A percentile compares a stretch with the other conserved stretches of the same genome.
phyloP scores from a whole-genome alignment of 2,329 filamentous ascomycete species.

The Colletotrichum sp. region DNA sequence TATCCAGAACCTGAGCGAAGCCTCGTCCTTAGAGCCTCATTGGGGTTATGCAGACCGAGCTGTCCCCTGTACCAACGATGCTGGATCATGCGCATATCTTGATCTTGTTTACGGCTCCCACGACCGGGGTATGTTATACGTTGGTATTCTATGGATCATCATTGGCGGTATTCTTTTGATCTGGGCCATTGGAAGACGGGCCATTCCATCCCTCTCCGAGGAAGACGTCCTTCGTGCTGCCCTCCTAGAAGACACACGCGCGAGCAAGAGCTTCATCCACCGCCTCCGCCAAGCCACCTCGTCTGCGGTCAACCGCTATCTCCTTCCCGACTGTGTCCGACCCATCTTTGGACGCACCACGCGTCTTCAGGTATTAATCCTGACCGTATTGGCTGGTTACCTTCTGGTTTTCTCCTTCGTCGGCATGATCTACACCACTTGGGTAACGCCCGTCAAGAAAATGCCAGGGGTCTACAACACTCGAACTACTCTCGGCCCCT shows the following conservation, averaged over 20 bases:
- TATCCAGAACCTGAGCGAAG: conserved; percentile 47
- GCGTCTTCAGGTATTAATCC: conserved; percentile 68
- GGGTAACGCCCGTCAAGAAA: conserved; percentile 71
- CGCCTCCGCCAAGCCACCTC: conserved; percentile 40
- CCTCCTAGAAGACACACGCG: neutral
- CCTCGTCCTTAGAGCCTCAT: conserved; percentile 40
- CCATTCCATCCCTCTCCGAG: conserved; percentile 22
- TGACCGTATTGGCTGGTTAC: conserved; percentile 64
- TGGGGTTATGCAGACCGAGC: conserved; percentile 53
- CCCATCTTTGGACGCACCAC: conserved; percentile 72
- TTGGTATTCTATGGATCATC: conserved; percentile 54
- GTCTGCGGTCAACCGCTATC: conserved; percentile 38
- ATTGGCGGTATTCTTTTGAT: conserved; percentile 48
- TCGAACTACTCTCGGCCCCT: conserved; percentile 69
- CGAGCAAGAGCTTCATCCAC: conserved; percentile 14
- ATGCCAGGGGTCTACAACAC: conserved; percentile 63
- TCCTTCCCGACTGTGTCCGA: conserved; percentile 67
- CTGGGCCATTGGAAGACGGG: conserved; percentile 41
- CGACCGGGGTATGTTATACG: conserved; percentile 55
- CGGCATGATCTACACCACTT: conserved; percentile 70
- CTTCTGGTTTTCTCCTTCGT: conserved; percentile 72
- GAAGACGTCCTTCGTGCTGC: conserved; percentile 2
- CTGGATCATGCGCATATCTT: conserved; percentile 53
- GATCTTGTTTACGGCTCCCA: conserved; percentile 56
- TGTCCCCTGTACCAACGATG: conserved; percentile 49